A percentile compares a stretch with the other conserved stretches of the same genome.
These are phyloP conservation scores for Ottelia alismoides DNA, from an alignment of 106 monocot species.

Conservation along the genomic window DNA sequence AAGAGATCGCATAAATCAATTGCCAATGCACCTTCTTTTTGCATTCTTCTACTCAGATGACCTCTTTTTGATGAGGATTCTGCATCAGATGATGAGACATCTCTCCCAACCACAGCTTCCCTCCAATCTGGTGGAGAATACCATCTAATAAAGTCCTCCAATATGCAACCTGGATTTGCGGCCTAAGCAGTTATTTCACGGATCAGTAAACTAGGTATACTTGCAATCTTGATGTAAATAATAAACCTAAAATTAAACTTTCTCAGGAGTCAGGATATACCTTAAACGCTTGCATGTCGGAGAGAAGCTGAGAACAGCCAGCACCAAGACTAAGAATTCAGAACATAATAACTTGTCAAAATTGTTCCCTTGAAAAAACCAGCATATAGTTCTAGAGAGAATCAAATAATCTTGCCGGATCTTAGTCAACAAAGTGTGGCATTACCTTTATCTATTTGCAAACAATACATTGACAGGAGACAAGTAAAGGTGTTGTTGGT, in stretches of 20 bases:
- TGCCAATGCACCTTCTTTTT: slow-evolving; percentile 52
- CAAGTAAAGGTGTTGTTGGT: no score
- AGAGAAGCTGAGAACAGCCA: slow-evolving; percentile 83
- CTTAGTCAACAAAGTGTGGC: no score
- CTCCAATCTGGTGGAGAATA: slow-evolving; percentile 86
- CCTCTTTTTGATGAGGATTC: slow-evolving; percentile 52
- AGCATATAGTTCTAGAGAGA: no score
- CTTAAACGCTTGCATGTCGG: slow-evolving; percentile 95
- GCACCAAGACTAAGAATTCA: slow-evolving; percentile 54
- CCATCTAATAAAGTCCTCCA: slow-evolving; percentile 84
- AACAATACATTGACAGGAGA: no score
- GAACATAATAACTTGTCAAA: no score
- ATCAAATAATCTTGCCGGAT: no score
- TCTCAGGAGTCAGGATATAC: slow-evolving; percentile 21
- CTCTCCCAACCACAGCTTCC: slow-evolving; percentile 19
- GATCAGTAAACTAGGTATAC: no score
- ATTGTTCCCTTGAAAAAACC: no score
- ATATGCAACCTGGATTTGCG: slow-evolving; percentile 80
- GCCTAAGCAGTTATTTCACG: slow-evolving; percentile 27
- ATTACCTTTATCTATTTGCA: no score
- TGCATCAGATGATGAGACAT: slow-evolving; percentile 22
- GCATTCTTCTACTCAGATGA: slow-evolving; percentile 63
- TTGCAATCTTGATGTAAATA: no score
- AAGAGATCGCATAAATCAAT: no score
- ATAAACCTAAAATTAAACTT: no score